Base-by-base conservation (phyloP, 1,284 basidiomycete genomes). In the Marasmius oreades region DNA sequence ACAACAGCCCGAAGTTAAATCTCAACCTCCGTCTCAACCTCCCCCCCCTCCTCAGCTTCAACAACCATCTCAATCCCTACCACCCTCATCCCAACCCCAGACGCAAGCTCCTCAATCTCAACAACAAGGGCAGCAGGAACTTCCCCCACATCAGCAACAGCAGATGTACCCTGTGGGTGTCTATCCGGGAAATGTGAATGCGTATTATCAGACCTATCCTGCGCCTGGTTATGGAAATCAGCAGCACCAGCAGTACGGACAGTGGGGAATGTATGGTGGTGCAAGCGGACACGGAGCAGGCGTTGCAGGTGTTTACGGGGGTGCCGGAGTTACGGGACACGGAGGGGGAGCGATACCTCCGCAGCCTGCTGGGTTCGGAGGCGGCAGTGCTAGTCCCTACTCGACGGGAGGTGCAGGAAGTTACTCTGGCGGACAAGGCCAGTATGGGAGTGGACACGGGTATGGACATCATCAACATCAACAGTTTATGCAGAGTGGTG, bases 401-500 rank as follows among this genome's bases (percentile, higher is more conserved):
- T 42, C 39, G 8, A 16, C 39, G 5, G 39, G 86, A 85, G 65
- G 71, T 79, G 10, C 85, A 86, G 53, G 85, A 86, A 57, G 78
- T 77, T 23, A 75, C 88, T 28, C 77, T 81, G 3, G 77, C 80
- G 1, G 85, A 88, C 59, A 77, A 86, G 58, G 86, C 87, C 47
- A 78, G 81, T 33, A 65, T 78, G 16, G n/a, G 39, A 42, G 39
- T n/a, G 39, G 39, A 5, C 82, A 82, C 55, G 56, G 48, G n/a
- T 78, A 77, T 56, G 62, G 73, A 43, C 64, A 67, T 23, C 68
- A 70, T 44, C 79, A 75, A 53, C 77, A 77, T 56, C 76, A 78
- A 18, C 68, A 70, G 28, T 31, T 31, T 31, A 31, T 31, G 8
- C 76, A 76, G 62, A 72, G 64, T 52, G 63, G 72, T n/a, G 65